Evolutionary conservation across 1,284 basidiomycete genomes (phyloP), one percentile per base, ranked within the genome.

Genomic region (Mycena citricolor): DNA sequence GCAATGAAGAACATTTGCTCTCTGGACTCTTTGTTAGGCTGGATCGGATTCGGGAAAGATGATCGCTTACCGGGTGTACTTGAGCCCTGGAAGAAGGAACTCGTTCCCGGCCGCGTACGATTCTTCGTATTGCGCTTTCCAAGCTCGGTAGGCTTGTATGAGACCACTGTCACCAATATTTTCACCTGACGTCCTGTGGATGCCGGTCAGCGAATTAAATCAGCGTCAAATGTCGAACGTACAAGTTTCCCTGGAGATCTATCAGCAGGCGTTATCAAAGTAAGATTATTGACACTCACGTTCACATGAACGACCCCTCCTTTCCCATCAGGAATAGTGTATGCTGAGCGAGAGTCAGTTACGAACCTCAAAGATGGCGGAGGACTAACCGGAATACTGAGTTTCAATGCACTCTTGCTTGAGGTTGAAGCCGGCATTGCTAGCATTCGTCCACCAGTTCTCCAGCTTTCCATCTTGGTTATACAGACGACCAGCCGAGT

Each of bases 1-100:
- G 90, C 80, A 46, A 95, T 81, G 72, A 93, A 94, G 71, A 94
- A 95, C 25, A 94, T 67, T 70, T 95, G 92, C 36, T 94, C 92
- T 45, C 86, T 89, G 41, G 19, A 3, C 34, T 31, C 14, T 20
- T 34, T 47, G 10, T 31, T 24, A 28, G 16, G 22, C 10, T 23
- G 14, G 10, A 28, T 16, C 31, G 8, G 22, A 17, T 23, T 40
- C 13, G 23, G 25, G 14, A 36, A 17, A 17, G 33, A 11, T 25
- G 23, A n/a, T 1, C 8, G 54, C 66, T 31, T 44, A 76, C 82
- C 80, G 76, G 1, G 88, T 90, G 63, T 78, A 93, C 44, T 84
- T 74, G 51, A 95, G 64, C n/a, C 92, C 92, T 4, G 92, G 91
- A 6, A 94, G 76, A 20, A 87, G 65, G 57, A 79, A 83, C 61